These are phyloP conservation scores for Pneumocystis sp. DNA, from an alignment of 1,139 yeast genomes.

Conservation along the genomic window DNA sequence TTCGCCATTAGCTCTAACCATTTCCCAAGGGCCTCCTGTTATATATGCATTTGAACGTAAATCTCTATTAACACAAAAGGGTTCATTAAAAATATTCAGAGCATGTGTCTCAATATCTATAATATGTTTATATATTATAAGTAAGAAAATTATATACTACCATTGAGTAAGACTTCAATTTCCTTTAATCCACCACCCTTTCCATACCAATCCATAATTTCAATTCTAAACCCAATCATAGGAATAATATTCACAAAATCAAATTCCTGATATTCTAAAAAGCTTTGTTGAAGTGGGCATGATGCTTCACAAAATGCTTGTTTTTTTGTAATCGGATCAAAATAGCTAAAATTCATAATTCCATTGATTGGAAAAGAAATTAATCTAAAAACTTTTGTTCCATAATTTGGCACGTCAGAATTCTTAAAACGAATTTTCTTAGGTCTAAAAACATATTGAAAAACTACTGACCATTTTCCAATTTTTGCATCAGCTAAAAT, in stretches of 20 bases:
- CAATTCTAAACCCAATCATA: slow-evolving; percentile 49
- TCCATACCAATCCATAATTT: slow-evolving; percentile 59
- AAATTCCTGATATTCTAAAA: slow-evolving; percentile 56
- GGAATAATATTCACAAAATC: slow-evolving; percentile 56
- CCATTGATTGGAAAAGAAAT: slow-evolving; percentile 70
- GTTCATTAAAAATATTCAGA: slow-evolving; percentile 54
- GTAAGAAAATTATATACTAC: slow-evolving; percentile 16
- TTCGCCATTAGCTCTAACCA: slow-evolving; percentile 15
- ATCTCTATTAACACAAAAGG: slow-evolving; percentile 27
- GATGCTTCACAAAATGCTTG: slow-evolving; percentile 56
- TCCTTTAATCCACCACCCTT: slow-evolving; percentile 54
- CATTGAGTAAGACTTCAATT: slow-evolving; percentile 53
- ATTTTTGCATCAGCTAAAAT: slow-evolving; percentile 34
- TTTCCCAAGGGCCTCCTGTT: slow-evolving; percentile 16
- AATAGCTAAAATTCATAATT: slow-evolving; percentile 78
- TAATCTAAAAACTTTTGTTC: slow-evolving; percentile 55
- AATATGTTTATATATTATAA: slow-evolving; percentile 19
- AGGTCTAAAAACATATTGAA: slow-evolving; percentile 49
- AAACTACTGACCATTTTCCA: slow-evolving; percentile 54
- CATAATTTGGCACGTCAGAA: slow-evolving; percentile 32
- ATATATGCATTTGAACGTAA: slow-evolving; percentile 25
- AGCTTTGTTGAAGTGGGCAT: slow-evolving; percentile 49
- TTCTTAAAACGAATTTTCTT: slow-evolving; percentile 62
- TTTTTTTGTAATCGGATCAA: slow-evolving; percentile 53
- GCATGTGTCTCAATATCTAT: slow-evolving; percentile 43